A percentile compares a stretch with the other conserved stretches of the same genome.
These are phyloP conservation scores for Artomyces pyxidatus DNA, from an alignment of 768 basidiomycete species.

Conservation along the genomic window DNA sequence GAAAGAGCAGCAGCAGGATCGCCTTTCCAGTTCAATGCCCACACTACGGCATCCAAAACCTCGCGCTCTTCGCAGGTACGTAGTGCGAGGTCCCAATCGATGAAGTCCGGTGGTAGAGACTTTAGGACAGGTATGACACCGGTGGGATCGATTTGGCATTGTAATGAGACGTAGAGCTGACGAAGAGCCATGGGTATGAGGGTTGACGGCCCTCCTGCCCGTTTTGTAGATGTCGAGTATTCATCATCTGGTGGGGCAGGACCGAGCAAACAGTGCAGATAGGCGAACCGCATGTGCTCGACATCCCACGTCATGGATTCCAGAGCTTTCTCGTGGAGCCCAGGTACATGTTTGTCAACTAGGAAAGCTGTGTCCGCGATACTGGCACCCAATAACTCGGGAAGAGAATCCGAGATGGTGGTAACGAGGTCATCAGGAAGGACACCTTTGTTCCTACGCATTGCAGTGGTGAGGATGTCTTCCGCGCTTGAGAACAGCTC, in stretches of 20 bases:
- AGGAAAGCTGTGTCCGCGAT: slow-evolving; percentile 64
- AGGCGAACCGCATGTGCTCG: slow-evolving; percentile 57
- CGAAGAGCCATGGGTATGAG: slow-evolving; percentile 45
- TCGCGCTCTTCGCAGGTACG: slow-evolving; percentile 57
- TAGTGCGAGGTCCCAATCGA: slow-evolving; percentile 51
- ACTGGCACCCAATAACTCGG: slow-evolving; percentile 52
- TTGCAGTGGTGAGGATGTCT: slow-evolving; percentile 45
- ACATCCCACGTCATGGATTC: slow-evolving; percentile 34
- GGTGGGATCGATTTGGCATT: slow-evolving; percentile 63
- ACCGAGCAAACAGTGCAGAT: slow-evolving; percentile 68
- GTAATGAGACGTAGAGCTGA: slow-evolving; percentile 59
- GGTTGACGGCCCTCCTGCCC: slow-evolving; percentile 34
- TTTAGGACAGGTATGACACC: slow-evolving; percentile 56
- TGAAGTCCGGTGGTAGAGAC: slow-evolving; percentile 38
- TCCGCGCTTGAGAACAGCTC: slow-evolving; percentile 65
- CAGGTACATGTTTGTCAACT: slow-evolving; percentile 60
- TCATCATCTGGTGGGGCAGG: slow-evolving; percentile 31
- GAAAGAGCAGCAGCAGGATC: slow-evolving; percentile 55
- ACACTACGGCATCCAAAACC: slow-evolving; percentile 73
- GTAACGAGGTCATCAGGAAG: slow-evolving; percentile 49
- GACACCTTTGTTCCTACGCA: slow-evolving; percentile 36
- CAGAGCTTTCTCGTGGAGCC: slow-evolving; percentile 59
- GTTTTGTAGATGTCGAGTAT: slow-evolving; percentile 24
- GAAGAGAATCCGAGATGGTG: slow-evolving; percentile 52
- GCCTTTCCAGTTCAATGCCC: slow-evolving; percentile 64